Base-by-base conservation (phyloP, 441 rosid species). In the Erysimum cheiri region DNA sequence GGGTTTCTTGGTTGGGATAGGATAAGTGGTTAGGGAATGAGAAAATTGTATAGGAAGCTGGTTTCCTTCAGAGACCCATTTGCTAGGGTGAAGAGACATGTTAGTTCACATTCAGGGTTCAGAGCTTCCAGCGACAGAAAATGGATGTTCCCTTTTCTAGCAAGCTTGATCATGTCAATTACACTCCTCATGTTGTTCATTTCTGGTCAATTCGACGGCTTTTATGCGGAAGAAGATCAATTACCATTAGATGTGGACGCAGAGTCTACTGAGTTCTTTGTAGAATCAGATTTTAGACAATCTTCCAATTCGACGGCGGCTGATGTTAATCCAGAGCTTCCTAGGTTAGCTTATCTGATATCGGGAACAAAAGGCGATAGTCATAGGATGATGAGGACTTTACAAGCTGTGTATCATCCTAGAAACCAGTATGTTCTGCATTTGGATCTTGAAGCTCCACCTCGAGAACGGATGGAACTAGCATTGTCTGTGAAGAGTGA, bases 301-400 rank as follows among this genome's bases (percentile, higher is more conserved):
- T 79, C 69, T 37, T 67, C 80, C n/a, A 79, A 80, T 48, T 6
- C n/a, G 1, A 80, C 66, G 48, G 64, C 36, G 39, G 15, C 31
- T 62, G 71, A 32, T 62, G 73, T 62, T 8, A 73, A 75, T 47
- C 5, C 60, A 24, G 90, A 85, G 61, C 81, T 86, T 8, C 97
- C 99, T 66, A 83, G 97, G 77, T 74, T 94, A 63, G 99, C 98
- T 55, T 94, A 92, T 84, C 83, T 94, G 26, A 92, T 94, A 69
- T 94, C 98, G 0, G 99, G 99, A 19, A 90, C 99, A 6, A 90
- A 88, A 79, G 99, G 99, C 3, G 98, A 94, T 78, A 85, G 90
- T 72, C 88, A 82, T 65, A 88, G 99, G 69, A 84, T 94, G 92
- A 77, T 90, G 90, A 88, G 99, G 81, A 94, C 99, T n/a, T 82